Evolutionary conservation across 306 rosid species (phyloP), one percentile per base, ranked within the genome.

Genomic region (Quercus dentata): DNA sequence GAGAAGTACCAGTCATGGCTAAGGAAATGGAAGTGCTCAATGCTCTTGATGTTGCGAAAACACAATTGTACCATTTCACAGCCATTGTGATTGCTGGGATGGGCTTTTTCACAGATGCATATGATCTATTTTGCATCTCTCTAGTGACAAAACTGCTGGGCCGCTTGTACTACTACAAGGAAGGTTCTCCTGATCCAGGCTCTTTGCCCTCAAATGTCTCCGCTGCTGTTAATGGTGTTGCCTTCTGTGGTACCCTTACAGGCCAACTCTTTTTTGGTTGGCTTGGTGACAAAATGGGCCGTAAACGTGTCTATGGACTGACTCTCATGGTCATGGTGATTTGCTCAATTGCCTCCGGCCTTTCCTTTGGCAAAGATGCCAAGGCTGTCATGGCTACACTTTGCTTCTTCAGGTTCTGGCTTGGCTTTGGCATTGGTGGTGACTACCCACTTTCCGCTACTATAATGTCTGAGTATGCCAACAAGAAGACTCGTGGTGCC

Each of bases 381-480:
- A 86, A 77, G 15, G 21, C 91, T 33, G 96, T 94, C 31, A 75
- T 94, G 67, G 76, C 88, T 4, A 94, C 98, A 1, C 87, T 92
- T 3, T 92, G 98, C 69, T 94, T 94, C 83, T 94, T 90, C 77
- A 83, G 97, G 33, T 94, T 94, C 86, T 94, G 97, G 98, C 89
- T 94, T 15, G 98, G 98, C 6, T 92, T 92, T 38, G 98, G 97
- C 62, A 92, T 94, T 54, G 98, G 97, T 14, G 98, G 98, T 1
- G 97, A 94, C 79, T 94, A 94, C 89, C 98, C 98, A 62, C 97
- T 94, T 69, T 94, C 98, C 0, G 98, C 98, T 28, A 94, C 98
- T 3, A 94, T 94, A 79, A 94, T 92, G 97, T 92, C 98, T 17
- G 98, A 94, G 84, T 94, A 94, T 76, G 92, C 97, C 25, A 94